Conservation (phyloP, 257 asterid species). For the Solanum piurae region DNA sequence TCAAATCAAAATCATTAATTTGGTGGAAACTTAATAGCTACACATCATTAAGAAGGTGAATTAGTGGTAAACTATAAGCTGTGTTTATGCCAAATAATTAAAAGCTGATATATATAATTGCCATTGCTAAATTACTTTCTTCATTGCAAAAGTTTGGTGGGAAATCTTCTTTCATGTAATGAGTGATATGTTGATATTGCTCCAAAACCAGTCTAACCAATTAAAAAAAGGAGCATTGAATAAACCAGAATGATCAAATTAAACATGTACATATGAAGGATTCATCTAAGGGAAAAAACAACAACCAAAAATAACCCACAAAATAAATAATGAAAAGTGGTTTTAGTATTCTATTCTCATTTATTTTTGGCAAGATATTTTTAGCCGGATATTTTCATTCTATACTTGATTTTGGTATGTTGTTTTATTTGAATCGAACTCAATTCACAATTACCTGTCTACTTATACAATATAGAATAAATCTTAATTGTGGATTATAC, state of each 20-base stretch:
- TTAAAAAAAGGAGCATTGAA: not conserved
- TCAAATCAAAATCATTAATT: not conserved
- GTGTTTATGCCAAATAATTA: not conserved
- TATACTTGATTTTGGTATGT: not conserved
- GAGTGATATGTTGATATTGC: not conserved
- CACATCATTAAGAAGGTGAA: not conserved
- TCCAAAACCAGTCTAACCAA: not conserved
- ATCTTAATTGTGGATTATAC: too few species aligned
- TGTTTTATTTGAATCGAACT: not conserved
- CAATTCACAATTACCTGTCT: too few species aligned
- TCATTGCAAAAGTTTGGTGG: constrained; percentile 1
- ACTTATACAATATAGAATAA: too few species aligned
- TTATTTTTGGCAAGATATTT: not conserved
- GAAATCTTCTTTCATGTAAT: not conserved
- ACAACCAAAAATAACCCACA: not conserved
- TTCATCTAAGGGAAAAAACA: too few species aligned
- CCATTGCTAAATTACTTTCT: not conserved
- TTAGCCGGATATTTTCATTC: too few species aligned
- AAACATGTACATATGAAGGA: not conserved
- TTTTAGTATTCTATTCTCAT: not conserved
- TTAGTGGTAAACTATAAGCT: not conserved
- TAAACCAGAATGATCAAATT: not conserved
- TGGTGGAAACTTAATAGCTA: not conserved
- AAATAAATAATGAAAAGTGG: not conserved
- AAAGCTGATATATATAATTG: not conserved